Percentiles rank a stretch among this genome's conserved stretches.
These are phyloP conservation scores for Cryptococcus sp. DNA, from an alignment of 1,284 basidiomycete species.

Conservation along the genomic window DNA sequence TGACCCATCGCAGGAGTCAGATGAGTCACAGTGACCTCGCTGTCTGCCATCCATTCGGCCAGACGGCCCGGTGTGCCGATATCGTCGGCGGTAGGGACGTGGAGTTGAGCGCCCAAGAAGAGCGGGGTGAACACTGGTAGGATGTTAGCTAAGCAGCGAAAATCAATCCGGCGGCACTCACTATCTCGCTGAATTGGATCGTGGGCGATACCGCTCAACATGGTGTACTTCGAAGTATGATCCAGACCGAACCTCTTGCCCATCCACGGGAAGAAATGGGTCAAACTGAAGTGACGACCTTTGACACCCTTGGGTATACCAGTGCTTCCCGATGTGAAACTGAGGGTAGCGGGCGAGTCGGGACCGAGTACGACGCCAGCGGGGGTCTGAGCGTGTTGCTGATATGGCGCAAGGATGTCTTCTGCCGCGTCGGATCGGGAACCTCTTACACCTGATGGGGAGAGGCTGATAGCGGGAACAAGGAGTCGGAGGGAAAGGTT, in stretches of 20 bases:
- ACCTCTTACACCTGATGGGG: conserved; percentile 68
- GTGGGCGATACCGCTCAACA: conserved; percentile 98
- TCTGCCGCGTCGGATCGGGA: conserved; percentile 55
- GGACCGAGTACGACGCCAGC: conserved; percentile 86
- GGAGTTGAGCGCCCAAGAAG: conserved; percentile 93
- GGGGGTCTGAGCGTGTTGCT: conserved; percentile 53
- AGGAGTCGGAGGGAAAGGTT: conserved; percentile 89
- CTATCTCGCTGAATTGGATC: conserved; percentile 99
- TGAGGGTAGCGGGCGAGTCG: conserved; percentile 91
- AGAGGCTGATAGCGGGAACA: conserved; percentile 83
- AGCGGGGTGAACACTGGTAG: conserved; percentile 91
- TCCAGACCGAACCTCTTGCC: conserved; percentile 79
- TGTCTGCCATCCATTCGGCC: conserved; percentile 98
- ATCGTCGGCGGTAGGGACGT: conserved; percentile 95
- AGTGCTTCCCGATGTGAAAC: conserved; percentile 96
- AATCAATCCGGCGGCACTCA: conserved; percentile 54
- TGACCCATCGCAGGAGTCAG: conserved; percentile 99
- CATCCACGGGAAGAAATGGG: conserved; percentile 99
- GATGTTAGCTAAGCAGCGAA: not conserved
- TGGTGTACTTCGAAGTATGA: conserved; percentile 84
- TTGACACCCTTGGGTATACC: conserved; percentile 98
- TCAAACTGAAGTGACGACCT: conserved; percentile 92
- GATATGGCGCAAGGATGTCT: conserved; percentile 54
- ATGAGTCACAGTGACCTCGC: conserved; percentile 88
- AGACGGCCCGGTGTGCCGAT: conserved; percentile 96